Percentiles rank a stretch among this genome's conserved stretches.
phyloP scores from a whole-genome alignment of 2,329 filamentous ascomycete species.

The Pseudocercospora macadamiae region DNA sequence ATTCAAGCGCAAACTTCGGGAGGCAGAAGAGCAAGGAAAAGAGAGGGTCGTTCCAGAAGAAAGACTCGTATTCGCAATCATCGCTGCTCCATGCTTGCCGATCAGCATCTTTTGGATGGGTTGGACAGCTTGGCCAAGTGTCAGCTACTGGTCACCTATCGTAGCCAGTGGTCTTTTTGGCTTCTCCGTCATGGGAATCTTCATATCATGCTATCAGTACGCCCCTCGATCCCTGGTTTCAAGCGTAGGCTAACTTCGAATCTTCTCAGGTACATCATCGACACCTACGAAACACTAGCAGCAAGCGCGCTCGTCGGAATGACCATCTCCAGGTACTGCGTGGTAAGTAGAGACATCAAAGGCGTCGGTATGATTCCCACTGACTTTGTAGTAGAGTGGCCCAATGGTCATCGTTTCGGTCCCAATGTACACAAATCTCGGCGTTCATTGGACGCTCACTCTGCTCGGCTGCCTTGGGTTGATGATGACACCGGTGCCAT shows the following conservation, averaged over 20 bases:
- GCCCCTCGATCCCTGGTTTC: not conserved
- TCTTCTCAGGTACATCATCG: constrained; percentile 55
- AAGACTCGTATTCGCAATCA: constrained; percentile 56
- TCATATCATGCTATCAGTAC: constrained; percentile 54
- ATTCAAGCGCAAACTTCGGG: constrained; percentile 35
- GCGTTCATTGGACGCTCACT: not conserved
- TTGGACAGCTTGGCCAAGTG: constrained; percentile 50
- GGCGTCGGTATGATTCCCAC: constrained; percentile 36
- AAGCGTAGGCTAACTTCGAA: not conserved
- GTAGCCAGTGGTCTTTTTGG: constrained; percentile 55
- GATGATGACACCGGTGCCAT: constrained; percentile 7
- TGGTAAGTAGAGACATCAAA: constrained; percentile 26
- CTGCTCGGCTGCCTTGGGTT: not conserved
- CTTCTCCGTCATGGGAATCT: constrained; percentile 50
- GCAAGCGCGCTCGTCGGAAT: constrained; percentile 51
- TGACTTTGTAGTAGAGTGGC: constrained; percentile 40
- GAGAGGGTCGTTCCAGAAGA: constrained; percentile 52
- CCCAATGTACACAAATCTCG: constrained; percentile 8
- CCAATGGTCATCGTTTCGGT: constrained; percentile 30
- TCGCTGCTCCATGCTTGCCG: constrained; percentile 36
- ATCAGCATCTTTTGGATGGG: constrained; percentile 57
- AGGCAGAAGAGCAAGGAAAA: constrained; percentile 11
- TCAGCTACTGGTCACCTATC: constrained; percentile 57
- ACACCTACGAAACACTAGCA: constrained; percentile 57
- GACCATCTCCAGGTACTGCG: constrained; percentile 44